Evolutionary conservation across 2,329 filamentous ascomycete genomes (phyloP), one percentile per base, ranked within the genome.

Genomic region (Myriosclerotinia curreyana): DNA sequence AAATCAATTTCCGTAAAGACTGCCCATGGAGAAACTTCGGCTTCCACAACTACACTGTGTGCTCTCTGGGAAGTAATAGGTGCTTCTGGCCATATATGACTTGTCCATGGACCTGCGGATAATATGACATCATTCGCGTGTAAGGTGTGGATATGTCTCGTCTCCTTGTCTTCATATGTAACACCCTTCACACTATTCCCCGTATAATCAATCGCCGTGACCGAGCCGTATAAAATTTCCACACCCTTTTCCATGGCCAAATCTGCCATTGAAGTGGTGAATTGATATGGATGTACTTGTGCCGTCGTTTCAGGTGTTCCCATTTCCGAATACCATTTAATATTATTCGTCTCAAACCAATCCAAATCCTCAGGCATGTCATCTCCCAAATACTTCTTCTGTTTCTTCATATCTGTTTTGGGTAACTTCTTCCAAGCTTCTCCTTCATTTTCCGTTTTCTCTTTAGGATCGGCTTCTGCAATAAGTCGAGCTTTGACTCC

Each of bases 211-310:
- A 97, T 89, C 20, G 78, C 79, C 3, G 85, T 91, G 3, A 92
- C 92, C 1, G 85, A 83, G 12, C 87, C 86, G 51, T 88, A 80
- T 38, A 85, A 80, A 61, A 97, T 81, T 28, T 87, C 83, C 68
- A 83, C 86, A 2, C 90, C 90, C 34, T 82, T 83, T 60, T 90
- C 84, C 64, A 83, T 78, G 0, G 94, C 92, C 15, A 97, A 81
- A 50, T 85, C 80, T 5, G 90, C 91, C 76, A 98, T 96, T 20
- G 87, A 82, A 0, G 86, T 94, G 0, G 95, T 98, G 74, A 99
- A 98, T 52, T 92, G 87, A 67, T 88, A 90, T 0, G 95, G 95
- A 72, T 99, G 94, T 3, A 98, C 94, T 77, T 99, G 95, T 0
- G 95, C 91, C 1, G 95, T 98, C 66, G 92, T 90, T 1, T 82